phyloP scores from a whole-genome alignment of 768 basidiomycete species.

The Naganishia kalamii region DNA sequence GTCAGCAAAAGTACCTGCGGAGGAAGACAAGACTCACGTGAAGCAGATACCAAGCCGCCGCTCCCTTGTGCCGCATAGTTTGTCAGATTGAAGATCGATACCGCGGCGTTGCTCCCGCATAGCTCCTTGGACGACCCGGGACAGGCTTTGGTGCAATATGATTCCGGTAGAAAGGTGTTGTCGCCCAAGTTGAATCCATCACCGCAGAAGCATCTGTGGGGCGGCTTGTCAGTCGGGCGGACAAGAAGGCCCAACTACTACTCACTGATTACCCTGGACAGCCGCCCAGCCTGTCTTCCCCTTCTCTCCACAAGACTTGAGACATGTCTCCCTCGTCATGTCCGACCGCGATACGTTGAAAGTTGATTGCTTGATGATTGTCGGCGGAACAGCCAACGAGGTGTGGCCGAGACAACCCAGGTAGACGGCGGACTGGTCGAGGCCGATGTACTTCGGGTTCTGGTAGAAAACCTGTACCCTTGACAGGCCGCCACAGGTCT shows the following conservation, averaged over 20 bases:
- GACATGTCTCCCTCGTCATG: conserved; percentile 6
- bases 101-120: not conserved
- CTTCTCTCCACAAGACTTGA: not conserved
- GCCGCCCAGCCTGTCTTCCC: not conserved
- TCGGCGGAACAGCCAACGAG: not conserved
- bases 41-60: not conserved
- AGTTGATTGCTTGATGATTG: not conserved
- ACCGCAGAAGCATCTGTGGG: conserved; percentile 23
- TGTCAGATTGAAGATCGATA: conserved; percentile 1
- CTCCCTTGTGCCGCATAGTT: not conserved
- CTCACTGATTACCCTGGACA: conserved; percentile 7
- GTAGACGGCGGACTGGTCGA: conserved; percentile 4
- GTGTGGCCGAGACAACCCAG: conserved; percentile 4
- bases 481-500: not conserved
- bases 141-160: not conserved
- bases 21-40: not conserved
- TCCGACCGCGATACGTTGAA: conserved; percentile 2
- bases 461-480: conserved; percentile 1
- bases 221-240: not conserved
- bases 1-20: no score
- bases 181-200: conserved; percentile 11
- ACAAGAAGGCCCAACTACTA: not conserved
- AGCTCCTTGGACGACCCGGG: conserved; percentile 3
- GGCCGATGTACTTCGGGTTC: conserved; percentile 2
- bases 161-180: conserved; percentile 17